These are phyloP conservation scores for Populus alba DNA, from an alignment of 345 rosid species.

Conservation along the genomic window DNA sequence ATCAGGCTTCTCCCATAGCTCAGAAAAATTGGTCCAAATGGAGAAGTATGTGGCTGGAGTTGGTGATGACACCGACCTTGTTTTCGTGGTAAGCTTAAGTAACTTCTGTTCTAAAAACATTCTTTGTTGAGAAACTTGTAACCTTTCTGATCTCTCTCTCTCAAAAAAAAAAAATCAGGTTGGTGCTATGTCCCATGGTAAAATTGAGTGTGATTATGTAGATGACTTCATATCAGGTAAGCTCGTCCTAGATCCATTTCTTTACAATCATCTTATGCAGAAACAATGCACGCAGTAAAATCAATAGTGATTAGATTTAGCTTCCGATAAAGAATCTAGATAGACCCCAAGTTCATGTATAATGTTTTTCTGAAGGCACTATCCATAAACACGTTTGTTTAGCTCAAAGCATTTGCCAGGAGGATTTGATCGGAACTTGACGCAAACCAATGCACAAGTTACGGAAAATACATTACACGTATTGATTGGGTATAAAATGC, in stretches of 20 bases:
- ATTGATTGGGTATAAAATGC: too few species aligned
- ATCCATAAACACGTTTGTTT: background rate
- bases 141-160: background rate
- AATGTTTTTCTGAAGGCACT: background rate
- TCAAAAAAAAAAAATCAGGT: constrained; percentile 36
- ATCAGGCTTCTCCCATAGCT: constrained; percentile 81
- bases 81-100: constrained; percentile 72
- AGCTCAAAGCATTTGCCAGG: background rate
- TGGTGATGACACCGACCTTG: constrained; percentile 54
- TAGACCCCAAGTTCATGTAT: background rate
- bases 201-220: constrained; percentile 28
- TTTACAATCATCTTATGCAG: background rate
- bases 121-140: background rate
- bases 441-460: background rate
- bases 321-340: background rate
- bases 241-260: background rate
- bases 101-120: background rate
- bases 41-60: constrained; percentile 52
- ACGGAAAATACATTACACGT: too few species aligned
- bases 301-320: background rate
- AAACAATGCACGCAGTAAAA: background rate
- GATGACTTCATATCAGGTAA: constrained; percentile 30
- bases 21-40: constrained; percentile 64
- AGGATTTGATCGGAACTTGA: background rate
- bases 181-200: constrained; percentile 92